Conservation (phyloP, 139 green algal species). For the Chlamydomonas incerta region DNA sequence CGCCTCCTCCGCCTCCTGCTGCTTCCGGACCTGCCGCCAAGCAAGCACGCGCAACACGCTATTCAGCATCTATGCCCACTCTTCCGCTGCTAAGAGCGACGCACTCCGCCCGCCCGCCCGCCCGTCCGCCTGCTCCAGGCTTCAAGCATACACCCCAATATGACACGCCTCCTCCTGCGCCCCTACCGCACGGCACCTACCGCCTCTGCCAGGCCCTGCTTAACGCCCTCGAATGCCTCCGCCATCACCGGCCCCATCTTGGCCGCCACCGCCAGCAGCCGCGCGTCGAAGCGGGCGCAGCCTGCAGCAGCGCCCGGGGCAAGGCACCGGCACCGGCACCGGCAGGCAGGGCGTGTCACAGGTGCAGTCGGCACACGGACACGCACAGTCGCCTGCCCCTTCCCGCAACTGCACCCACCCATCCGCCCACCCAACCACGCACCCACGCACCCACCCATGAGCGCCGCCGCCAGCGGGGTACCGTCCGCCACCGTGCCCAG, state of each 20-base stretch:
- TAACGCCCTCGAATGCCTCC: conserved; percentile 35
- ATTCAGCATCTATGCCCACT: no score
- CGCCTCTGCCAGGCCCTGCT: conserved; percentile 6
- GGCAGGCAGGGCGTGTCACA: no score
- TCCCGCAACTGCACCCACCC: no score
- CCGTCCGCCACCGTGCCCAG: conserved; percentile 57
- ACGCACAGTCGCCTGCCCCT: no score
- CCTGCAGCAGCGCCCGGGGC: neutral
- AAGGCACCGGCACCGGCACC: no score
- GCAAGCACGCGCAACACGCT: no score
- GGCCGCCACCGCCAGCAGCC: conserved; percentile 63
- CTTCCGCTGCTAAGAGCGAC: no score
- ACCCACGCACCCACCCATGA: conserved; percentile 40
- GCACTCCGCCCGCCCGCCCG: no score
- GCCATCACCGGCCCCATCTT: conserved; percentile 57
- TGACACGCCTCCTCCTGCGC: no score
- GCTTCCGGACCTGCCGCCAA: neutral
- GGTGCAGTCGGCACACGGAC: no score
- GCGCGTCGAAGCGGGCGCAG: conserved; percentile 52
- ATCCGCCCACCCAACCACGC: no score
- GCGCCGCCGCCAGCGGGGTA: conserved; percentile 50
- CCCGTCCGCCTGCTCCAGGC: neutral
- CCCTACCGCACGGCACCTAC: neutral
- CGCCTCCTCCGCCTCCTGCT: neutral
- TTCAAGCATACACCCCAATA: no score